Evolutionary conservation across 2,329 filamentous ascomycete genomes (phyloP).

Genomic region (Penicillium sp.): DNA sequence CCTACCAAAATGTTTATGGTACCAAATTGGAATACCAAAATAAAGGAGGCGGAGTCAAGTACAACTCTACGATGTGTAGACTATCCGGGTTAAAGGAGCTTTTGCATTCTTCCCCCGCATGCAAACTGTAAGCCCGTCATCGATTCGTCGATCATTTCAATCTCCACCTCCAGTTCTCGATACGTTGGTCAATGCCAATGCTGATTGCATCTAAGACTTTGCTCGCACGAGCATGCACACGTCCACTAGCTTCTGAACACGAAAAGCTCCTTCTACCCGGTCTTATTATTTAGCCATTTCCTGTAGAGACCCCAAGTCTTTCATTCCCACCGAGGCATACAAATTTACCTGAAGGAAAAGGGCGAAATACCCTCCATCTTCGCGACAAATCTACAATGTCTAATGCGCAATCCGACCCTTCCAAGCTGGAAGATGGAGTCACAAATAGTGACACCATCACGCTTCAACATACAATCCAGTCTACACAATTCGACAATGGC

Average conservation of each 20-base stretch:
- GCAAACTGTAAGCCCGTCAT: background rate
- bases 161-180: background rate
- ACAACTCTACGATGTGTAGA: no score
- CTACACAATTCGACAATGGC: background rate
- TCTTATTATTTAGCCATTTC: background rate
- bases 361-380: background rate
- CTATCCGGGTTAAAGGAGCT: no score
- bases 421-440: conserved; percentile 5
- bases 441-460: background rate
- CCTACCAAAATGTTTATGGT: no score
- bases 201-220: background rate
- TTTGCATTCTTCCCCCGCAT: background rate
- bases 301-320: background rate
- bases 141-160: conserved; percentile 1
- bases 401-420: background rate
- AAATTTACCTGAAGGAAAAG: background rate
- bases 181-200: background rate
- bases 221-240: background rate
- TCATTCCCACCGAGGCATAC: no score
- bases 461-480: background rate
- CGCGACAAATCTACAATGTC: background rate
- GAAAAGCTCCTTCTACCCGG: background rate
- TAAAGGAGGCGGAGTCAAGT: no score
- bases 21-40: no score
- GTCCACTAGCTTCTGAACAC: background rate